Evolutionary conservation across 352 stramenopile genomes (phyloP).

Genomic region (Phytophthora vignae): DNA sequence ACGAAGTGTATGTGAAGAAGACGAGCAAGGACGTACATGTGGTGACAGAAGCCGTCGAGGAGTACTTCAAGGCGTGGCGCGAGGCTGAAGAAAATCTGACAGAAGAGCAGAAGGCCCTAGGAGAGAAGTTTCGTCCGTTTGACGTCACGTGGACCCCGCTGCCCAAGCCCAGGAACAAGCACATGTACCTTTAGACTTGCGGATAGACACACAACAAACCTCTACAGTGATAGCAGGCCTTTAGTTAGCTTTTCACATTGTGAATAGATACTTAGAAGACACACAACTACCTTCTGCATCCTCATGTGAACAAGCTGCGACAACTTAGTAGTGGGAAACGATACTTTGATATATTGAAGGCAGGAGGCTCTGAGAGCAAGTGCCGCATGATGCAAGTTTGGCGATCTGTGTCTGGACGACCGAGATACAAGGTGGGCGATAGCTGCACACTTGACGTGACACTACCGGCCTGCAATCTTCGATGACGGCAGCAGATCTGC

Average conservation of each 20-base stretch:
- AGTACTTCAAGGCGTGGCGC: slow-evolving; percentile 66
- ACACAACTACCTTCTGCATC: no score
- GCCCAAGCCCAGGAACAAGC: slow-evolving; percentile 72
- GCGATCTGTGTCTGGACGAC: slow-evolving; percentile 19
- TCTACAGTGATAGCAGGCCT: slow-evolving; percentile 24
- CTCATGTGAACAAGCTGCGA: no score
- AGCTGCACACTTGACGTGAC: not conserved
- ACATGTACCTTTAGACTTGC: slow-evolving; percentile 76
- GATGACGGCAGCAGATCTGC: slow-evolving; percentile 11
- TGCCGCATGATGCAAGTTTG: slow-evolving; percentile 7
- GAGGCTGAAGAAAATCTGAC: slow-evolving; percentile 46
- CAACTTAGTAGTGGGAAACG: not conserved
- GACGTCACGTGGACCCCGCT: slow-evolving; percentile 78
- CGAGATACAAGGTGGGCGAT: not conserved
- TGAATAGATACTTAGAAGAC: slow-evolving; percentile 31
- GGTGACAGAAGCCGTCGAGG: slow-evolving; percentile 24
- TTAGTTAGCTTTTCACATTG: slow-evolving; percentile 25
- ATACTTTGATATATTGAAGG: slow-evolving; percentile 17
- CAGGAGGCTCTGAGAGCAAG: not conserved
- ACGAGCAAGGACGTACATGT: slow-evolving; percentile 1
- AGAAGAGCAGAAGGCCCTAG: slow-evolving; percentile 46
- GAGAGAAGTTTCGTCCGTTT: slow-evolving; percentile 64
- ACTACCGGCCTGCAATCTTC: slow-evolving; percentile 8
- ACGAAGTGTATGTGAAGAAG: slow-evolving; percentile 7
- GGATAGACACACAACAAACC: slow-evolving; percentile 30